These are phyloP conservation scores for Quercus engelmannii DNA, from an alignment of 306 rosid species.

Conservation along the genomic window DNA sequence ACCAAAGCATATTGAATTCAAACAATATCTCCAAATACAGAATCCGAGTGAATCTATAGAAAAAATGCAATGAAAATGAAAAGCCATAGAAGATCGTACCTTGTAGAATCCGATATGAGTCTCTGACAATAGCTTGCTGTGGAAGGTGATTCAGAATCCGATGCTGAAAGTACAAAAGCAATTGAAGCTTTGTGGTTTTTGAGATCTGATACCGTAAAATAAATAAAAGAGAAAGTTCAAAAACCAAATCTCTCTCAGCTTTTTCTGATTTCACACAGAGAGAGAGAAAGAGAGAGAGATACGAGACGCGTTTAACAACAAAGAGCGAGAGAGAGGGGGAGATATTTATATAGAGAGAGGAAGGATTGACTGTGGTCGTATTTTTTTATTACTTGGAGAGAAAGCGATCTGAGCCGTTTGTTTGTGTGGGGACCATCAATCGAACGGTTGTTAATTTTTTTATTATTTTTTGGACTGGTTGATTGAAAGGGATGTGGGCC, in stretches of 20 bases:
- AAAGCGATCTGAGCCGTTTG: neutral
- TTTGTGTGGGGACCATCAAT: neutral
- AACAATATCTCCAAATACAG: no score
- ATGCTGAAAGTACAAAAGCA: conserved; percentile 11
- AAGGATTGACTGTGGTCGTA: no score
- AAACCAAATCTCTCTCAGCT: neutral
- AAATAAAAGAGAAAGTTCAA: neutral
- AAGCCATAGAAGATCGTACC: conserved; percentile 4
- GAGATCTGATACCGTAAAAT: conserved; percentile 11
- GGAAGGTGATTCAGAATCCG: neutral
- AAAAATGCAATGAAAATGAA: neutral
- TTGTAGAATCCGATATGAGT: neutral
- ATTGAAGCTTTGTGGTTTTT: conserved; percentile 3
- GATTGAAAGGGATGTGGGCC: neutral
- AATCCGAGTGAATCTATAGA: neutral
- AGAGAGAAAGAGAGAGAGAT: conserved; percentile 1
- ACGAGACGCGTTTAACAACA: neutral
- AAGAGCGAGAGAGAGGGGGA: neutral
- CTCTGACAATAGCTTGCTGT: neutral
- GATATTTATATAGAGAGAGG: neutral
- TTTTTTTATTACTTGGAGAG: no score
- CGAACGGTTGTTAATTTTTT: neutral
- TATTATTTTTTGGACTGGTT: neutral
- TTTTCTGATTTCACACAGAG: conserved; percentile 5
- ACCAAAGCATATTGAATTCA: no score